Conservation (phyloP, 805 yeast genomes). For the Yamadazyma sp. region DNA sequence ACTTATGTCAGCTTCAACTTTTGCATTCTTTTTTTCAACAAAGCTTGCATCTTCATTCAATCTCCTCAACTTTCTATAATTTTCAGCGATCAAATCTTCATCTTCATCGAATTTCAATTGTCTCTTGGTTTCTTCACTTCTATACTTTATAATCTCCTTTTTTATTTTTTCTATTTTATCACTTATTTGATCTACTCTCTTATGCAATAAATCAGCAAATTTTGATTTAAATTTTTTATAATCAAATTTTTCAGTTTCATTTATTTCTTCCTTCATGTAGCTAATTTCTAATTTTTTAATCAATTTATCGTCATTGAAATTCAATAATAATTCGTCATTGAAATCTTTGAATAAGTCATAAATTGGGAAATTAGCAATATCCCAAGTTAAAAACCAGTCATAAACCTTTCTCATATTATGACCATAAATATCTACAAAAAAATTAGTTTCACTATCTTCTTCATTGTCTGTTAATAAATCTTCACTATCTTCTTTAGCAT, state of each 20-base stretch:
- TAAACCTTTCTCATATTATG: conserved; percentile 20
- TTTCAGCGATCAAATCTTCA: conserved; percentile 30
- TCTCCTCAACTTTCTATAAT: conserved; percentile 28
- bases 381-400: conserved; percentile 27
- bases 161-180: conserved; percentile 9
- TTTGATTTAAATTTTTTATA: conserved; percentile 26
- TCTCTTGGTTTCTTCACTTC: conserved; percentile 26
- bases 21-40: conserved; percentile 29
- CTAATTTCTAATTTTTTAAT: conserved; percentile 17
- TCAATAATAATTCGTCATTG: conserved; percentile 17
- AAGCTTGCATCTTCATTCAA: conserved; percentile 33
- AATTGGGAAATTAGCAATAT: conserved; percentile 13
- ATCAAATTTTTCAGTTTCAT: conserved; percentile 15
- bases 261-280: conserved; percentile 9
- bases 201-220: conserved; percentile 25
- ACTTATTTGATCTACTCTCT: conserved; percentile 20
- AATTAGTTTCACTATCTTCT: conserved; percentile 12
- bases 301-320: conserved; percentile 23
- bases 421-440: conserved; percentile 27
- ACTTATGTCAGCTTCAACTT: conserved; percentile 28
- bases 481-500: conserved; percentile 7
- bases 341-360: conserved; percentile 18
- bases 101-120: conserved; percentile 32
- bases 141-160: conserved; percentile 18
- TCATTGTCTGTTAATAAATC: not conserved